These are phyloP conservation scores for Rhododendron kiyosumense DNA, from an alignment of 148 eudicot genomes.

Conservation along the genomic window DNA sequence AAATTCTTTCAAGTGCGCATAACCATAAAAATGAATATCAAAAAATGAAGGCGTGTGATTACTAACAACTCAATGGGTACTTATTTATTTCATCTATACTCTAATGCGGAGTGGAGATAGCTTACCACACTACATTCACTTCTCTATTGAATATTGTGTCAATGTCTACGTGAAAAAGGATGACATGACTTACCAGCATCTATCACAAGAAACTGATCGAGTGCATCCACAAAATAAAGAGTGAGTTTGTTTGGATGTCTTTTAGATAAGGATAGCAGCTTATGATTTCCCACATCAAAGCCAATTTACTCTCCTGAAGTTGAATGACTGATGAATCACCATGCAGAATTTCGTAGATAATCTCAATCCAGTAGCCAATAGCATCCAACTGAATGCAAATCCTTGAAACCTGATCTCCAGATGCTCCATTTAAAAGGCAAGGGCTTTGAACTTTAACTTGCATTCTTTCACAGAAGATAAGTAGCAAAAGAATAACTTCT, in stretches of 20 bases:
- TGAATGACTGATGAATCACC: conserved; percentile 20
- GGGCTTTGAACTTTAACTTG: conserved; percentile 24
- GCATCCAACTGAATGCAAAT: conserved; percentile 30
- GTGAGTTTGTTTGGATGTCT: conserved; percentile 28
- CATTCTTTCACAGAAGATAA: conserved; percentile 50
- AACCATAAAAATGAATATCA: neutral
- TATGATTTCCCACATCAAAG: conserved; percentile 70
- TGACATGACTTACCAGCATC: conserved; percentile 36
- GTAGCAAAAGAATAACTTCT: conserved; percentile 49
- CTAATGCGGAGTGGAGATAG: neutral
- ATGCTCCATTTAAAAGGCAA: conserved; percentile 33
- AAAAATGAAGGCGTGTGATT: neutral
- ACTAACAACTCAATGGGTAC: neutral
- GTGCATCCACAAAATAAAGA: conserved; percentile 34
- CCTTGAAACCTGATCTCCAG: conserved; percentile 27
- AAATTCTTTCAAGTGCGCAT: too few species aligned
- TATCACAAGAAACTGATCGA: conserved; percentile 45
- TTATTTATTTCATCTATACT: neutral
- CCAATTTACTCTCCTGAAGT: conserved; percentile 46
- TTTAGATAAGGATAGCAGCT: conserved; percentile 54
- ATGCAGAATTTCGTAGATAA: conserved; percentile 20
- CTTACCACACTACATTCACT: neutral
- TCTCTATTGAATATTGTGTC: neutral
- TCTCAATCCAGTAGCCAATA: too few species aligned
- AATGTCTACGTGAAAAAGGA: neutral